Conservation (phyloP, 2,329 filamentous ascomycete species). For the Pseudopithomyces maydicus region DNA sequence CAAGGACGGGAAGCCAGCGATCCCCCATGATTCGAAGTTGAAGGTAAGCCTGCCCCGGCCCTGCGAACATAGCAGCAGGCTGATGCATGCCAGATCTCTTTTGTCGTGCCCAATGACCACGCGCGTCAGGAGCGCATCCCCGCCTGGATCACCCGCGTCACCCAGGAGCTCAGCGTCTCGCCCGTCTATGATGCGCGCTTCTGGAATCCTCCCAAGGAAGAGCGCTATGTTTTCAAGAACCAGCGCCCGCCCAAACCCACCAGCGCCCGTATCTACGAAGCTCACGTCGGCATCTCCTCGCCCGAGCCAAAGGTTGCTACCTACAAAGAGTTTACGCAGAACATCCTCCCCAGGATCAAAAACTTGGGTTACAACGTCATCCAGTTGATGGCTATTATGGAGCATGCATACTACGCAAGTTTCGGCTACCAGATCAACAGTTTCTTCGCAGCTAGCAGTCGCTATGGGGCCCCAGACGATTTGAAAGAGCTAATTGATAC, state of each 20-base stretch:
- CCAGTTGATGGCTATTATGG: conserved; percentile 98
- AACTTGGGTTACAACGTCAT: conserved; percentile 94
- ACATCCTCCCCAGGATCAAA: conserved; percentile 90
- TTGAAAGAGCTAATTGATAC: conserved; percentile 96
- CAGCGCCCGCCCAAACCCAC: conserved; percentile 78
- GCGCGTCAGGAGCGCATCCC: conserved; percentile 81
- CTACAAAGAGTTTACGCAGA: conserved; percentile 95
- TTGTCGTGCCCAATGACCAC: conserved; percentile 79
- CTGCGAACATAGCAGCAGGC: conserved; percentile 1
- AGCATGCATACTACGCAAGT: conserved; percentile 98
- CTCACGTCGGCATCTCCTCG: conserved; percentile 97
- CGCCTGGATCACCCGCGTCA: conserved; percentile 97
- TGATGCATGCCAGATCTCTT: conserved; percentile 67
- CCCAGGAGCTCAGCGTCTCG: conserved; percentile 87
- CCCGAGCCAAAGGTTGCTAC: conserved; percentile 87
- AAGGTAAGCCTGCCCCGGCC: conserved; percentile 67
- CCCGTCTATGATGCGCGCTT: conserved; percentile 94
- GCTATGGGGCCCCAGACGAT: conserved; percentile 91
- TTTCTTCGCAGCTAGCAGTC: conserved; percentile 96
- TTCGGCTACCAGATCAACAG: conserved; percentile 99
- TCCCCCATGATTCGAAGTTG: conserved; percentile 92
- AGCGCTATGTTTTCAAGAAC: conserved; percentile 86
- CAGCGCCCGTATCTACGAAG: conserved; percentile 93
- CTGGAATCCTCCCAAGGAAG: conserved; percentile 84
- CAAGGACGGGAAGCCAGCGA: conserved; percentile 74